A percentile compares a stretch with the other conserved stretches of the same genome.
These are phyloP conservation scores for Kodamaea hsintzibuensis DNA, from an alignment of 805 yeast genomes.

Conservation along the genomic window DNA sequence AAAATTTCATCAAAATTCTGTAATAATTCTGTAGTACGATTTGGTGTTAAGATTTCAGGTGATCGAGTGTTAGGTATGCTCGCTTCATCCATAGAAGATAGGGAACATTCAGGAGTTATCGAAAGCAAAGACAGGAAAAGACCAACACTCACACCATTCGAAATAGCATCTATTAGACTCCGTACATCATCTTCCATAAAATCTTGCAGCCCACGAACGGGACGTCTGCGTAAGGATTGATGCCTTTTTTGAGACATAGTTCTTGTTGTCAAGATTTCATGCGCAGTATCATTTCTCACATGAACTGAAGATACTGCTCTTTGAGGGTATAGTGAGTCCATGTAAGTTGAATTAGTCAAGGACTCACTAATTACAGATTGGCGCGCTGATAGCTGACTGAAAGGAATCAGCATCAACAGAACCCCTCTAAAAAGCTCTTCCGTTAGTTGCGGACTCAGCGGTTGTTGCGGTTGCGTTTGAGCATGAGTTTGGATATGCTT, in stretches of 20 bases:
- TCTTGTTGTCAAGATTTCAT: slow-evolving; percentile 5
- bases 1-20: slow-evolving; percentile 2
- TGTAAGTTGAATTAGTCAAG: neutral
- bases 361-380: neutral
- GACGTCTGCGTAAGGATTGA: neutral
- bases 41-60: neutral
- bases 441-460: neutral
- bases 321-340: slow-evolving; percentile 5
- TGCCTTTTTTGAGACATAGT: slow-evolving; percentile 6
- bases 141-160: neutral
- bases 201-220: neutral
- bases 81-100: neutral
- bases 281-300: slow-evolving; percentile 4
- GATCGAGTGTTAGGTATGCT: neutral
- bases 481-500: neutral
- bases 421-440: neutral
- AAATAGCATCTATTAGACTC: slow-evolving; percentile 6
- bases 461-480: neutral
- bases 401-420: neutral
- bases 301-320: neutral
- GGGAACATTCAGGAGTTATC: neutral
- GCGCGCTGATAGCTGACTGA: neutral
- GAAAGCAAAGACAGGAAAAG: neutral
- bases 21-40: neutral
- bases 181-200: neutral